Percentiles rank a stretch among this genome's conserved stretches.
Evolutionary conservation across 345 rosid genomes (phyloP).

Genomic region (Populus deltoides): DNA sequence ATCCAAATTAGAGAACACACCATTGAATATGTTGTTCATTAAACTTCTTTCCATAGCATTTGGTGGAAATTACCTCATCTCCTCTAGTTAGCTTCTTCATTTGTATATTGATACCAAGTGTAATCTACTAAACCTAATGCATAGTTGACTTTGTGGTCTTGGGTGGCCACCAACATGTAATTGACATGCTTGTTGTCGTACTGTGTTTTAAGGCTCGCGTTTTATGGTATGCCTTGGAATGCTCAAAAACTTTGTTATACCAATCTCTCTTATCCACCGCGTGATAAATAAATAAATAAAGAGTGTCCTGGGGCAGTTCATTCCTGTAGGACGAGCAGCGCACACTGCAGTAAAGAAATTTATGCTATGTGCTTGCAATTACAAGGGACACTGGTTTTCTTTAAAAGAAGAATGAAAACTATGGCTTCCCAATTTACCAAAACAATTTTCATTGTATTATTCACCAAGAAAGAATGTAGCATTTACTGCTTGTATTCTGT

Average conservation of each 20-base stretch:
- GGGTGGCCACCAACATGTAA: constrained; percentile 14
- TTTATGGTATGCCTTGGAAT: background rate
- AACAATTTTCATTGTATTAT: background rate
- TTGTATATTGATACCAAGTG: constrained; percentile 7
- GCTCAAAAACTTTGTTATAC: background rate
- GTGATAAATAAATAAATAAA: background rate
- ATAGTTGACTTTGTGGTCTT: background rate
- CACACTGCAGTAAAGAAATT: background rate
- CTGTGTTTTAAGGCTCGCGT: background rate
- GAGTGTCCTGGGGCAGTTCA: background rate
- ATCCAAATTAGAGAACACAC: constrained; percentile 6
- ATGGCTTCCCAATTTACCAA: background rate
- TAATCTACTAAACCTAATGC: background rate
- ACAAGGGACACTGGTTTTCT: background rate
- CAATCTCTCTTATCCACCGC: background rate
- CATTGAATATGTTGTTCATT: constrained; percentile 1
- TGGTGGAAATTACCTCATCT: constrained; percentile 1
- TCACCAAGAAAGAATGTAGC: constrained; percentile 1
- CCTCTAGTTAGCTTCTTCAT: constrained; percentile 1
- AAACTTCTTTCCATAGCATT: constrained; percentile 4
- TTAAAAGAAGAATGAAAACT: background rate
- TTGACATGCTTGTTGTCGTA: background rate
- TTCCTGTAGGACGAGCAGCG: background rate
- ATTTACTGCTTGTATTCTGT: constrained; percentile 6
- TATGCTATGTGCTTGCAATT: background rate